These are phyloP conservation scores for Chalciporus pseudorubinellus DNA, from an alignment of 768 basidiomycete genomes.

Conservation along the genomic window DNA sequence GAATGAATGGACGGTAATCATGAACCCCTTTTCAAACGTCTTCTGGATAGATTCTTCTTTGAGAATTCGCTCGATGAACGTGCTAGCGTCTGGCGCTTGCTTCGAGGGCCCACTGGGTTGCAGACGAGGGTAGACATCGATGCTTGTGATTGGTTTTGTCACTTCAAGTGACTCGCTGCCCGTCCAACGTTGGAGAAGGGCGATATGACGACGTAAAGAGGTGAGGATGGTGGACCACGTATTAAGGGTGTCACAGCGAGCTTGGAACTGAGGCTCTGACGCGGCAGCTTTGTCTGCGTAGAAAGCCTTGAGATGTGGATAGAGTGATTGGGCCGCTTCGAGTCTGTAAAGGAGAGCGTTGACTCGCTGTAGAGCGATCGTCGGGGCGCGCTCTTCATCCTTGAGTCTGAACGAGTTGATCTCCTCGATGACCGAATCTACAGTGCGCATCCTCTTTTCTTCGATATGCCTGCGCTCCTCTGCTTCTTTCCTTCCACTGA, in stretches of 20 bases:
- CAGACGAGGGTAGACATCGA: constrained; percentile 43
- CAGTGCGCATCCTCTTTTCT: constrained; percentile 75
- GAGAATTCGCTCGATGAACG: constrained; percentile 89
- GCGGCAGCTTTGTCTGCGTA: constrained; percentile 75
- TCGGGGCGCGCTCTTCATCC: constrained; percentile 33
- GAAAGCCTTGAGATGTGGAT: constrained; percentile 81
- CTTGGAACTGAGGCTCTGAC: constrained; percentile 61
- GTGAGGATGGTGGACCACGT: constrained; percentile 89
- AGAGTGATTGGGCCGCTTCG: constrained; percentile 81
- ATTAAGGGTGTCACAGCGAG: constrained; percentile 85
- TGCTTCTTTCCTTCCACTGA: constrained; percentile 73
- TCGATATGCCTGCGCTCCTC: constrained; percentile 83
- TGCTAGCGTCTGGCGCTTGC: constrained; percentile 60
- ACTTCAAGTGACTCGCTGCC: constrained; percentile 90
- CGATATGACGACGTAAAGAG: constrained; percentile 80
- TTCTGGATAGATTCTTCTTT: constrained; percentile 97
- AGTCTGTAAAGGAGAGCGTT: constrained; percentile 67
- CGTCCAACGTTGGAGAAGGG: constrained; percentile 87
- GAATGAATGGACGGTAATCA: constrained; percentile 83
- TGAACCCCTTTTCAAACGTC: constrained; percentile 88
- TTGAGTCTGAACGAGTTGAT: constrained; percentile 71
- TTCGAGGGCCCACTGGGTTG: constrained; percentile 39
- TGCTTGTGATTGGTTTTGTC: constrained; percentile 69
- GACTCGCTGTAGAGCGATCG: constrained; percentile 59
- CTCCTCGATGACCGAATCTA: constrained; percentile 83